Evolutionary conservation across 805 yeast species (phyloP).

Genomic region (Teunomyces barrocoloradensis): DNA sequence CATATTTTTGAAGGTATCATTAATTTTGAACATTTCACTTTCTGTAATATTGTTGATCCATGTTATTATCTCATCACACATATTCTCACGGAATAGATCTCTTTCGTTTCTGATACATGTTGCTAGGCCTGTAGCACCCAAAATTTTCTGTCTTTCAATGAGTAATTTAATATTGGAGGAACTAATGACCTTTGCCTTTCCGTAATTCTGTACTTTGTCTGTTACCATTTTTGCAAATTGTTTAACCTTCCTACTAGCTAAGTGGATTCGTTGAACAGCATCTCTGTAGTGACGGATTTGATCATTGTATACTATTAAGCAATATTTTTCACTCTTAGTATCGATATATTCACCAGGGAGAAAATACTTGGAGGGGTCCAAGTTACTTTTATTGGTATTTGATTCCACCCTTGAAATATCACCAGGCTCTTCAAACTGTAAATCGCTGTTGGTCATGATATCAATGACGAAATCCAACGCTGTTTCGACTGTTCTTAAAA

Average conservation of each 20-base stretch:
- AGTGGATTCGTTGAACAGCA: constrained; percentile 61
- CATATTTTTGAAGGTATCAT: constrained; percentile 44
- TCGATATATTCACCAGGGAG: constrained; percentile 33
- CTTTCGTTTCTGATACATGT: constrained; percentile 64
- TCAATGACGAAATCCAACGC: constrained; percentile 61
- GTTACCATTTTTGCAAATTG: constrained; percentile 76
- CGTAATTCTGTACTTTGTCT: constrained; percentile 55
- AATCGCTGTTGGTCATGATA: constrained; percentile 50
- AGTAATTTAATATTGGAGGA: constrained; percentile 52
- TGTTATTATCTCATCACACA: constrained; percentile 67
- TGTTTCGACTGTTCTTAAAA: constrained; percentile 41
- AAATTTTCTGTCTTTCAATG: constrained; percentile 49
- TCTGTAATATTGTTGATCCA: constrained; percentile 64
- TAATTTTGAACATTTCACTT: constrained; percentile 51
- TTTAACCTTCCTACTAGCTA: constrained; percentile 60
- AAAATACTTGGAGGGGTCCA: constrained; percentile 45
- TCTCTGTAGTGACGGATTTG: constrained; percentile 73
- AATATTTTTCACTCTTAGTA: constrained; percentile 45
- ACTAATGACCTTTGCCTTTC: constrained; percentile 66
- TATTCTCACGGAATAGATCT: constrained; percentile 75
- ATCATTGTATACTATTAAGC: constrained; percentile 70
- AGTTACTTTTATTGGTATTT: constrained; percentile 29
- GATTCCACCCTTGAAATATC: constrained; percentile 21
- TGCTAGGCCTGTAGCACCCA: constrained; percentile 63
- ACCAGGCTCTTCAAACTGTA: constrained; percentile 34